These are phyloP conservation scores for Exophiala calicioides DNA, from an alignment of 2,329 filamentous ascomycete genomes.

Conservation along the genomic window DNA sequence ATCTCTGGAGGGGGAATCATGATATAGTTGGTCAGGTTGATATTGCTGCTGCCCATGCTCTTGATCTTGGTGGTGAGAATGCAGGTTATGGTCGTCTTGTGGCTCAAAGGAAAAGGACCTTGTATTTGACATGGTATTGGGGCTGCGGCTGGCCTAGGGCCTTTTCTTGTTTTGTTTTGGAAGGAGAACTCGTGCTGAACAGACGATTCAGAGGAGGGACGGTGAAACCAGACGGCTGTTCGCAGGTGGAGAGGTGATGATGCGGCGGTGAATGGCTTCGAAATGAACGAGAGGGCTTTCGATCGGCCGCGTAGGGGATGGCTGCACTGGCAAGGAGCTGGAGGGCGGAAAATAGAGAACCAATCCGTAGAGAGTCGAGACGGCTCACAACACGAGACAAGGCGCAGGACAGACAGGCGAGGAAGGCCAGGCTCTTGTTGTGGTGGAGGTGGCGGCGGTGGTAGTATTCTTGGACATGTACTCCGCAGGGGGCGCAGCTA, in stretches of 20 bases:
- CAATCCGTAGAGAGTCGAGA: too few species aligned
- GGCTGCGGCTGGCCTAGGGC: slow-evolving; percentile 13
- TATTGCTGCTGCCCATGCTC: slow-evolving; percentile 12
- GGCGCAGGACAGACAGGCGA: too few species aligned
- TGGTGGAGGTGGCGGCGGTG: too few species aligned
- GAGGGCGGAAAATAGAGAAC: too few species aligned
- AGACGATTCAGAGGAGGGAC: background rate
- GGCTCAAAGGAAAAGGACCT: slow-evolving; percentile 33
- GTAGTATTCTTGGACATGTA: too few species aligned
- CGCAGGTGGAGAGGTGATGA: too few species aligned
- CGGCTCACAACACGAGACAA: too few species aligned
- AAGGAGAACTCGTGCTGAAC: background rate
- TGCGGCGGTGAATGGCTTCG: background rate
- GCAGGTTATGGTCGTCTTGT: slow-evolving; percentile 26
- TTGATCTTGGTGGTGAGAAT: slow-evolving; percentile 9
- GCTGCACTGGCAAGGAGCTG: too few species aligned
- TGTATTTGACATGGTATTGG: slow-evolving; percentile 20
- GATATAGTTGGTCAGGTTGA: slow-evolving; percentile 24
- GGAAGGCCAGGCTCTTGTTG: too few species aligned
- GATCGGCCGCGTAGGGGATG: too few species aligned
- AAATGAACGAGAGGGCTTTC: background rate
- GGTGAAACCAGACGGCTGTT: background rate
- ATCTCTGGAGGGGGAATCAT: slow-evolving; percentile 28
- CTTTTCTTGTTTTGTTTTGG: background rate
- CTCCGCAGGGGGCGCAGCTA: too few species aligned